Evolutionary conservation across 1,139 yeast species (phyloP).

Genomic region (Meyerozyma carpophila): DNA sequence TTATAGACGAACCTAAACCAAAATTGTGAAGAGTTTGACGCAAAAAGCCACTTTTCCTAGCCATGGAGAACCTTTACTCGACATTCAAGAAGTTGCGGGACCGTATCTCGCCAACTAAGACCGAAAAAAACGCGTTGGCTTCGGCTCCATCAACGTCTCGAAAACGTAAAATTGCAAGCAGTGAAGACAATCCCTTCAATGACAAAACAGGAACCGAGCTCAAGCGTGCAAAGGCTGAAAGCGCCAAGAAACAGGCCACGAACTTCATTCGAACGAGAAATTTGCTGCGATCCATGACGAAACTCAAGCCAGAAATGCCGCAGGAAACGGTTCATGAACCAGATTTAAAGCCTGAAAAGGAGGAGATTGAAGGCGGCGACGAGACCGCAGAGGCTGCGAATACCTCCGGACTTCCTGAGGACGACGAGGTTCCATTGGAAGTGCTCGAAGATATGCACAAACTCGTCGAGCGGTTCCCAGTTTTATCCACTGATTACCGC

Average conservation of each 20-base stretch:
- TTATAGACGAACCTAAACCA: too few relatives aligned
- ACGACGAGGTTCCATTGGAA: slow-evolving; percentile 43
- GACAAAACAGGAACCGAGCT: slow-evolving; percentile 5
- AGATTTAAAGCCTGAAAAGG: not conserved
- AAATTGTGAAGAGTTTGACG: not conserved
- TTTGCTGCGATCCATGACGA: slow-evolving; percentile 1
- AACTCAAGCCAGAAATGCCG: not conserved
- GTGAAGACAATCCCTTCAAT: slow-evolving; percentile 10
- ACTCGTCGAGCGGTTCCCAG: slow-evolving; percentile 60
- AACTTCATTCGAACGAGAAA: slow-evolving; percentile 8
- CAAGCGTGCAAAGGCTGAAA: slow-evolving; percentile 1
- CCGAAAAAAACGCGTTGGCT: not conserved
- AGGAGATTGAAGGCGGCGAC: slow-evolving; percentile 1
- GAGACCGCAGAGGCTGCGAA: slow-evolving; percentile 1
- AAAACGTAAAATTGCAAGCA: slow-evolving; percentile 3
- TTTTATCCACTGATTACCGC: slow-evolving; percentile 53
- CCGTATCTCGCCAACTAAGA: slow-evolving; percentile 7
- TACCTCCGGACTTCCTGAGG: slow-evolving; percentile 17
- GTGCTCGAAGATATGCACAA: slow-evolving; percentile 63
- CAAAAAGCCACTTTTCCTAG: not conserved
- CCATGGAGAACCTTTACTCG: slow-evolving; percentile 11
- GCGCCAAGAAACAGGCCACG: not conserved
- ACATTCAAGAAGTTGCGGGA: slow-evolving; percentile 10
- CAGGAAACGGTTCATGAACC: not conserved
- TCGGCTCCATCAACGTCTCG: slow-evolving; percentile 1